Conservation (phyloP, 805 yeast genomes). For the Maudiozyma serrabonitensis region DNA sequence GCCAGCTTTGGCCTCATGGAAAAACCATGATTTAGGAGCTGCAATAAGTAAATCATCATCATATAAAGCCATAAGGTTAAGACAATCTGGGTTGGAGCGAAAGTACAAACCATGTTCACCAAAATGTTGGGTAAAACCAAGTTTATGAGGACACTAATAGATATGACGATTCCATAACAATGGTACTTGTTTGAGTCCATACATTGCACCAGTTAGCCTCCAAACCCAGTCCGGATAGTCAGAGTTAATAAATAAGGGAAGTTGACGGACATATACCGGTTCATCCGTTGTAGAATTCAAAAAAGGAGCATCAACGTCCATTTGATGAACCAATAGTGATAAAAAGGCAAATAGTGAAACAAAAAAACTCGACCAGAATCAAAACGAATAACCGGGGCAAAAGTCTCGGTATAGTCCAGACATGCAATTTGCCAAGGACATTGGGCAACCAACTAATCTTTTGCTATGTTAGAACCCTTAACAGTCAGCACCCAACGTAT, state of each 20-base stretch:
- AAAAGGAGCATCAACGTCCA: constrained; percentile 16
- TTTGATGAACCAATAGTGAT: constrained; percentile 8
- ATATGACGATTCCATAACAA: constrained; percentile 26
- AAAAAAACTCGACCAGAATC: constrained; percentile 9
- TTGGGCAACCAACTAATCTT: constrained; percentile 21
- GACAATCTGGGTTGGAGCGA: too few relatives aligned
- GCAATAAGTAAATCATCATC: too few relatives aligned
- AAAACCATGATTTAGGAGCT: too few relatives aligned
- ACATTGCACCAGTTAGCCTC: constrained; percentile 8
- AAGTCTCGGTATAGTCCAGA: constrained; percentile 19
- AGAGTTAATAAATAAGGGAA: background rate
- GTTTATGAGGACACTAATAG: too few relatives aligned
- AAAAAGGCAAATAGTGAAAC: constrained; percentile 3
- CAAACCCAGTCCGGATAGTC: constrained; percentile 5
- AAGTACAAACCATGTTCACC: constrained; percentile 5
- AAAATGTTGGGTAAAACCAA: constrained; percentile 7
- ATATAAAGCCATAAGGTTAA: too few relatives aligned
- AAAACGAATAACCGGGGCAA: constrained; percentile 21
- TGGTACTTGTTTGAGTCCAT: constrained; percentile 10
- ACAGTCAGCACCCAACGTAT: too few relatives aligned
- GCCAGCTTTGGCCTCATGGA: background rate
- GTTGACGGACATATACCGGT: too few relatives aligned
- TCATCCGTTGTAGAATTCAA: too few relatives aligned
- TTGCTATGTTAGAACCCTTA: too few relatives aligned
- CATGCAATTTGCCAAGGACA: constrained; percentile 18